Evolutionary conservation across 1,139 yeast genomes (phyloP), one percentile per base, ranked within the genome.

Genomic region (Kodamaea sp.): DNA sequence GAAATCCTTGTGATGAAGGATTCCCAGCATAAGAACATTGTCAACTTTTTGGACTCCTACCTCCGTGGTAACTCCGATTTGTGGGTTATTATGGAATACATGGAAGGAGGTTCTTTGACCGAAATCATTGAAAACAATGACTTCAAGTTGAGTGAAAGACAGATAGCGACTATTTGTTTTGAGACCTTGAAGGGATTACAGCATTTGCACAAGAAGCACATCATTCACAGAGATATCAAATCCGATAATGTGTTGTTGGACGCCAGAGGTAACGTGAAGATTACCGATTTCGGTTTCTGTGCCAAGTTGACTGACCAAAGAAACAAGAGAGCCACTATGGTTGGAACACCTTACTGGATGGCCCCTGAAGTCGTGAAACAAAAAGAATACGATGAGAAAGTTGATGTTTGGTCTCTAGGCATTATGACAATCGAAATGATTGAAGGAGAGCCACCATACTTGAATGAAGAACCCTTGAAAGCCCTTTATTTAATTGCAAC

Each of bases 271-370:
- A 81, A 89, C 47, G 97, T 92, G 34, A 92, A 92, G 65, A 88
- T 92, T 42, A 92, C 98, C 3, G 98, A 92, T 66, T 92, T 92
- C 63, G 98, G 98, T 0, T 92, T 92, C 68, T 92, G 98, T 66
- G 98, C 98, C 16, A 89, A 89, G 60, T 72, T 92, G 48, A 92
- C 97, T 2, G 95, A 87, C 44, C 92, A 88, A 57, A 80, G 94
- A 63, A 84, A 84, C 44, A 92, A 92, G 61, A 77, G 98, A 45
- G 97, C 97, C 7, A 92, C 98, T 0, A 89, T 92, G 97, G 98
- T 90, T 4, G 98, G 98, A 24, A 92, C 98, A 0, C 98, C 98
- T 9, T 92, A 92, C 60, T 92, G 98, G 98, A 92, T 92, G 98
- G 98, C 98, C 0, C 98, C 98, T 3, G 98, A 92, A 63, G 97